phyloP scores from a whole-genome alignment of 768 basidiomycete species.

The Cystofilobasidium macerans region DNA sequence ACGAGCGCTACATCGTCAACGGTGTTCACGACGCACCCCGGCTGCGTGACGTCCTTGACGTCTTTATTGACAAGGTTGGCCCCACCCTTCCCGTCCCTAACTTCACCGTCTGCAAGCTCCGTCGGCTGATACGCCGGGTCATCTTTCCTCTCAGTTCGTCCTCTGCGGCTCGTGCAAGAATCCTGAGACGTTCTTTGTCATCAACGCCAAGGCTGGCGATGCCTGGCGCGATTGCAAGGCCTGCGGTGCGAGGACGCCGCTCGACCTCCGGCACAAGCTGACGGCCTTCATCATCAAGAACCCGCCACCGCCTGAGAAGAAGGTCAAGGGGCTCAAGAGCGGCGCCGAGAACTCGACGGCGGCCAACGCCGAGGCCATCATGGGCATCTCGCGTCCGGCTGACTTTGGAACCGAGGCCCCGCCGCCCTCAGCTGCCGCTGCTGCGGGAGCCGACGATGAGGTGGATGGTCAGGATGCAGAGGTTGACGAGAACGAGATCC shows the following conservation, averaged over 20 bases:
- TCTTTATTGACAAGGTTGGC: slow-evolving; percentile 67
- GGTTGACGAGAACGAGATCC: slow-evolving; percentile 45
- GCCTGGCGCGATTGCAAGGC: slow-evolving; percentile 97
- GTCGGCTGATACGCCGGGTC: background rate
- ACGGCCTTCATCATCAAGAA: slow-evolving; percentile 95
- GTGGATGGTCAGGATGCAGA: slow-evolving; percentile 41
- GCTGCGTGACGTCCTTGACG: slow-evolving; percentile 87
- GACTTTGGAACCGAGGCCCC: slow-evolving; percentile 43
- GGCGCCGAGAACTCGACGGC: slow-evolving; percentile 29
- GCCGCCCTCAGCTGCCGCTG: slow-evolving; percentile 30
- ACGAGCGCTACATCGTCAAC: slow-evolving; percentile 96
- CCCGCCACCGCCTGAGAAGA: slow-evolving; percentile 79
- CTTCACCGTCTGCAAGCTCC: background rate
- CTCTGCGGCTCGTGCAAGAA: slow-evolving; percentile 97
- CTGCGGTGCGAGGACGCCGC: slow-evolving; percentile 78
- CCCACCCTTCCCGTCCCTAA: background rate
- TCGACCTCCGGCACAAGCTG: slow-evolving; percentile 96
- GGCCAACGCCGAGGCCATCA: slow-evolving; percentile 26
- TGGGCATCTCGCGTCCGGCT: slow-evolving; percentile 37
- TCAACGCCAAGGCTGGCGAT: slow-evolving; percentile 68
- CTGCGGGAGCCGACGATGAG: background rate
- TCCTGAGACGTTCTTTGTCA: slow-evolving; percentile 89
- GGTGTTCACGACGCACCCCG: slow-evolving; percentile 86
- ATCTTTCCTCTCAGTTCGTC: slow-evolving; percentile 61
- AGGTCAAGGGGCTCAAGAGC: slow-evolving; percentile 43